phyloP scores from a whole-genome alignment of 768 basidiomycete species.

The Leccinum boreale region DNA sequence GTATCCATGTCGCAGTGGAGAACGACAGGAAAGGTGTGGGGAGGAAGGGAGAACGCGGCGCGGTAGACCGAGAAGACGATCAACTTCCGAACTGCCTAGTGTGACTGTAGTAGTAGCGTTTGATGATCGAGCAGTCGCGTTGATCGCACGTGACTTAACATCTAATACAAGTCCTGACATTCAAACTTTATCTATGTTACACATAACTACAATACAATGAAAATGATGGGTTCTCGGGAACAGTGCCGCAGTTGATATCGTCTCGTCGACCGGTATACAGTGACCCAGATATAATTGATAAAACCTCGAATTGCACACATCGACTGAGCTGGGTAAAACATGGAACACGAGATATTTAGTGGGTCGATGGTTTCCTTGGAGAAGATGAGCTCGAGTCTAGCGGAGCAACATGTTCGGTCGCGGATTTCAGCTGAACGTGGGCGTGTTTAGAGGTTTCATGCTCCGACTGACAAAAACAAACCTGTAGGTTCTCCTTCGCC shows the following conservation, averaged over 20 bases:
- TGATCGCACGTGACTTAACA: conserved; percentile 28
- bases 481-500: conserved; percentile 48
- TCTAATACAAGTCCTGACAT: not conserved
- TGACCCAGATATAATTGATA: not conserved
- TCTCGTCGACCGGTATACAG: not conserved
- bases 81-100: not conserved
- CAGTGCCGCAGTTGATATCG: not conserved
- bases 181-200: not conserved
- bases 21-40: not conserved
- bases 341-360: not conserved
- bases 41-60: not conserved
- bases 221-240: not conserved
- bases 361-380: conserved; percentile 12
- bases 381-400: conserved; percentile 15
- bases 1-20: conserved; percentile 17
- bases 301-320: not conserved
- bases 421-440: conserved; percentile 14
- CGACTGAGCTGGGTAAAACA: not conserved
- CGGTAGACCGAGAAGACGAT: not conserved
- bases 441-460: conserved; percentile 5
- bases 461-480: conserved; percentile 15
- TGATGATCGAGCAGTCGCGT: conserved; percentile 28
- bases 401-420: conserved; percentile 10
- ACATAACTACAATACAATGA: conserved; percentile 6
- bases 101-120: not conserved